phyloP scores from a whole-genome alignment of 140 eudicot species.

The Stevia rebaudiana region DNA sequence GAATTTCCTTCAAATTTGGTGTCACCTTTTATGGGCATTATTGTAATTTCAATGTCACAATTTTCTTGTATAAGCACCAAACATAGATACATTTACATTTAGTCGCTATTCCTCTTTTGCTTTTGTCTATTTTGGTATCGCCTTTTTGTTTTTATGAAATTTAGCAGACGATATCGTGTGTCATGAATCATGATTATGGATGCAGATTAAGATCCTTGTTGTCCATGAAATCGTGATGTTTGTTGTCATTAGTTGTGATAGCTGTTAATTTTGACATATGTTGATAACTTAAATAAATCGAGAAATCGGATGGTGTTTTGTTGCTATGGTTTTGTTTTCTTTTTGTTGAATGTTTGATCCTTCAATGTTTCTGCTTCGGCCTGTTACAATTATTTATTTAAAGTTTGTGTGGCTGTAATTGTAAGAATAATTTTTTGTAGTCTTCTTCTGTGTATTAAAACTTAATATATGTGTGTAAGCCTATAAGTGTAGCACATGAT shows the following conservation, averaged over 20 bases:
- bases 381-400: no score
- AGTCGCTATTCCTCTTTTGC: background rate
- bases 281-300: conserved; percentile 6
- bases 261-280: conserved; percentile 1
- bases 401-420: no score
- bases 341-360: no score
- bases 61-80: conserved; percentile 10
- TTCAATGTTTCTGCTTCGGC: no score
- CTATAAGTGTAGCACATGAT: no score
- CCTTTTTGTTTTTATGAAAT: background rate
- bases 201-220: conserved; percentile 19
- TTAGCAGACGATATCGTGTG: conserved; percentile 10
- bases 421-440: no score
- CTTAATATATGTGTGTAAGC: no score
- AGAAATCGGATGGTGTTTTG: conserved; percentile 2
- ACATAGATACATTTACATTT: conserved; percentile 22
- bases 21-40: conserved; percentile 17
- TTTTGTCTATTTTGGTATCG: background rate
- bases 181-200: conserved; percentile 22
- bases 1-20: conserved; percentile 8
- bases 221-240: background rate
- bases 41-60: conserved; percentile 18
- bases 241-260: background rate
- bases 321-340: background rate
- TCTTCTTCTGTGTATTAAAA: no score